Conservation (phyloP, 2,329 filamentous ascomycete species). For the Microdochium bolleyi region DNA sequence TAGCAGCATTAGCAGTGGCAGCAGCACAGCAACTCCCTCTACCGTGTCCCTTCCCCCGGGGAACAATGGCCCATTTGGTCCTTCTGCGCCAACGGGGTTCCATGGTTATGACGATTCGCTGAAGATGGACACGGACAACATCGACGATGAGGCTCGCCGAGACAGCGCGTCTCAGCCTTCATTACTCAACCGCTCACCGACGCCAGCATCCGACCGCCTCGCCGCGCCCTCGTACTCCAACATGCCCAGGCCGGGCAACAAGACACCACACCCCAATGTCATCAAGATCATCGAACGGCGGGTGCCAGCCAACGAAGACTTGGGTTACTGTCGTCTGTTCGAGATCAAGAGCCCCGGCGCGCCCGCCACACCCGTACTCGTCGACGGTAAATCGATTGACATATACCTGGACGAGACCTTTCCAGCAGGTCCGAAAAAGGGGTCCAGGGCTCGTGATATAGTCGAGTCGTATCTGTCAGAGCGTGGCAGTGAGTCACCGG, state of each 20-base stretch:
- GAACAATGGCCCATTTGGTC: background rate
- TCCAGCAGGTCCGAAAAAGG: background rate
- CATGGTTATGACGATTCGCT: background rate
- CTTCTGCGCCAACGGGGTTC: background rate
- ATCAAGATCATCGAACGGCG: constrained; percentile 50
- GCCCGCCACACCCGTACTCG: constrained; percentile 25
- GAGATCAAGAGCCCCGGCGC: constrained; percentile 30
- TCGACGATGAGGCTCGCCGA: constrained; percentile 1
- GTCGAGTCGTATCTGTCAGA: constrained; percentile 7
- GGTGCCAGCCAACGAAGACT: constrained; percentile 19
- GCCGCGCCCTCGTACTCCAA: constrained; percentile 4
- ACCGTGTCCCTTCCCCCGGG: background rate
- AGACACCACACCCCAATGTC: constrained; percentile 37
- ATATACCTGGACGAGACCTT: constrained; percentile 35
- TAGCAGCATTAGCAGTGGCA: constrained; percentile 3
- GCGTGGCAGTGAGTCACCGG: background rate
- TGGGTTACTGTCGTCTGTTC: constrained; percentile 40
- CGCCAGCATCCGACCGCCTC: constrained; percentile 1
- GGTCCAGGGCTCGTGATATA: background rate
- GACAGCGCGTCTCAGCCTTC: background rate
- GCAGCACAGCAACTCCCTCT: background rate
- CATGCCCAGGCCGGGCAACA: constrained; percentile 6
- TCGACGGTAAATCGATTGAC: constrained; percentile 28
- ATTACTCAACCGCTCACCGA: background rate
- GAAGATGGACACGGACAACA: constrained; percentile 4